Evolutionary conservation across 768 basidiomycete species (phyloP).

Genomic region (Exidia glandulosa): DNA sequence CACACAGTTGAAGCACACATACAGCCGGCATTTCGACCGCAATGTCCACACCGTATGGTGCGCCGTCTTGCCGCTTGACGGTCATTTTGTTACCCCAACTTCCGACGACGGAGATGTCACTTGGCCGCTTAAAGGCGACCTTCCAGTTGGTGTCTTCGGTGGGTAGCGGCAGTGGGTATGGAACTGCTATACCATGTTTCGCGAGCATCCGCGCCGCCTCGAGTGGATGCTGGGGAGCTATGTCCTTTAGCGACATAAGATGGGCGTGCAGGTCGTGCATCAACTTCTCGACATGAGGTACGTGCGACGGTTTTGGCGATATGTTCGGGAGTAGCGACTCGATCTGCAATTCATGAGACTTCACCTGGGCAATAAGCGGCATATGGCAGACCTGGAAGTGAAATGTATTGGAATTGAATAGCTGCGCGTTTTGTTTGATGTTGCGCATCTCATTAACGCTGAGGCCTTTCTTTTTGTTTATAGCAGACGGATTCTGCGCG

Average conservation of each 20-base stretch:
- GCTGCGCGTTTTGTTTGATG: constrained; percentile 63
- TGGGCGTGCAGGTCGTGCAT: constrained; percentile 57
- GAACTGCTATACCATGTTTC: constrained; percentile 48
- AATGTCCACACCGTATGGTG: constrained; percentile 62
- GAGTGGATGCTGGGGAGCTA: constrained; percentile 54
- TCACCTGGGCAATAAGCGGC: not conserved
- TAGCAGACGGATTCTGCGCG: not conserved
- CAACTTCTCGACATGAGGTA: constrained; percentile 53
- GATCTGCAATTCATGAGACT: constrained; percentile 3
- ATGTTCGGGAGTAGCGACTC: constrained; percentile 59
- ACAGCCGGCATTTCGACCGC: constrained; percentile 83
- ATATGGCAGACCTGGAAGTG: constrained; percentile 59
- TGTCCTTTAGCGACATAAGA: constrained; percentile 45
- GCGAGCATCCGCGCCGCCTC: constrained; percentile 37
- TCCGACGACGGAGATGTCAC: constrained; percentile 67
- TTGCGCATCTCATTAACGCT: constrained; percentile 39
- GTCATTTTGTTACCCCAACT: constrained; percentile 76
- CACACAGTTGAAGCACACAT: constrained; percentile 16
- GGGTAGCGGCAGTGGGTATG: constrained; percentile 60
- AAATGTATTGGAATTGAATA: constrained; percentile 72
- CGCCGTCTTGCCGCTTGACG: constrained; percentile 59
- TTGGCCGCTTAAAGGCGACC: constrained; percentile 67
- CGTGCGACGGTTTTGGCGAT: constrained; percentile 48
- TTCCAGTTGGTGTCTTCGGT: constrained; percentile 81
- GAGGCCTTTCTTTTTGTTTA: constrained; percentile 1